Conservation (phyloP, 805 yeast species). For the Wickerhamomyces pijperi region DNA sequence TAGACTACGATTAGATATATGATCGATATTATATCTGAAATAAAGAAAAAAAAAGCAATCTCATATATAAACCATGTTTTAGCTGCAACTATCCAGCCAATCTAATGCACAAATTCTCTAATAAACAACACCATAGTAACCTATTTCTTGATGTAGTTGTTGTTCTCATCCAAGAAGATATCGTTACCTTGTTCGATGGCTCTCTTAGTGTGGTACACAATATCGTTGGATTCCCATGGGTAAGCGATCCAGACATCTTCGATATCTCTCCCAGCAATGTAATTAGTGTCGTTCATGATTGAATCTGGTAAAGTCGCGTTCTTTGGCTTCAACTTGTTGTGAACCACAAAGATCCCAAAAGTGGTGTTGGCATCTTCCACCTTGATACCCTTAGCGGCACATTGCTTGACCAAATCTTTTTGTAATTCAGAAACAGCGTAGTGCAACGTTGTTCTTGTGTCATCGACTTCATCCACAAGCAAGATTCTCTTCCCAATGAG, state of each 20-base stretch:
- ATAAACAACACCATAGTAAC: too few relatives aligned
- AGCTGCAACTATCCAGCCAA: too few relatives aligned
- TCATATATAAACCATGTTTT: too few relatives aligned
- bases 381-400: conserved; percentile 37
- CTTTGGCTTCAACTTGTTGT: conserved; percentile 64
- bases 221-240: conserved; percentile 78
- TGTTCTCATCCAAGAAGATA: conserved; percentile 19
- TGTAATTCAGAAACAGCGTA: conserved; percentile 67
- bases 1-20: too few relatives aligned
- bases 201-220: conserved; percentile 58
- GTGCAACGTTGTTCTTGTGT: conserved; percentile 75
- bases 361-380: conserved; percentile 35
- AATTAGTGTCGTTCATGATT: conserved; percentile 45
- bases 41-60: too few relatives aligned
- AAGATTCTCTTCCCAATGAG: conserved; percentile 61
- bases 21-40: too few relatives aligned
- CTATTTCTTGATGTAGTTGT: neutral
- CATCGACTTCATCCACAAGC: conserved; percentile 79
- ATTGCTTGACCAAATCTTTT: conserved; percentile 58
- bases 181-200: conserved; percentile 73
- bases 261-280: conserved; percentile 64
- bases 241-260: conserved; percentile 81
- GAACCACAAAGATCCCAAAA: conserved; percentile 68
- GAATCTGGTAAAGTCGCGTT: conserved; percentile 61
- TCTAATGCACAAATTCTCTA: too few relatives aligned